These are phyloP conservation scores for Dioscorea alata DNA, from an alignment of 106 monocot species.

Conservation along the genomic window DNA sequence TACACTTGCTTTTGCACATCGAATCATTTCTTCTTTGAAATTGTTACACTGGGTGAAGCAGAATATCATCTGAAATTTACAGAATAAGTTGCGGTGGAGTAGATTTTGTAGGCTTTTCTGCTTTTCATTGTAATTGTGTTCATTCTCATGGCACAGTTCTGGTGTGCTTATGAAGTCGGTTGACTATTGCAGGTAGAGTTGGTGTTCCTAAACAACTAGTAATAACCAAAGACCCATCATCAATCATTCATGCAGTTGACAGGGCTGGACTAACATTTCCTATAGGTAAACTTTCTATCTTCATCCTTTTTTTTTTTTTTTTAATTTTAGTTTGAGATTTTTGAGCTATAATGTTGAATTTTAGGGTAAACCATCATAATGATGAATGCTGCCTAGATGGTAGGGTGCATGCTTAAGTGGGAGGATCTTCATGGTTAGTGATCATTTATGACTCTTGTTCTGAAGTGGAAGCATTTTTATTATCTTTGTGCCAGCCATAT, in stretches of 20 bases:
- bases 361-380: no score
- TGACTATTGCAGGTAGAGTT: conserved; percentile 61
- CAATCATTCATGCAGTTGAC: conserved; percentile 60
- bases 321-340: background rate
- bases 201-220: conserved; percentile 77
- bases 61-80: no score
- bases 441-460: background rate
- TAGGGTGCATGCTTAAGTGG: no score
- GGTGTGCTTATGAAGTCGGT: background rate
- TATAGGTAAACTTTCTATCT: conserved; percentile 36
- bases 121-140: no score
- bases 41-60: no score
- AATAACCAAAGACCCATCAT: conserved; percentile 61
- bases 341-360: background rate
- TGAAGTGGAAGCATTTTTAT: no score
- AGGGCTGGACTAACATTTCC: conserved; percentile 75
- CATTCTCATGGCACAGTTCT: background rate
- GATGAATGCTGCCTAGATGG: no score
- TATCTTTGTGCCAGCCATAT: no score
- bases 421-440: background rate
- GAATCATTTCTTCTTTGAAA: no score
- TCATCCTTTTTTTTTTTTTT: background rate
- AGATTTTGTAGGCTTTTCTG: no score
- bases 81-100: no score
- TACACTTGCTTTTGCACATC: no score